Evolutionary conservation across 805 yeast species (phyloP).

Genomic region (Kazachstania africana): DNA sequence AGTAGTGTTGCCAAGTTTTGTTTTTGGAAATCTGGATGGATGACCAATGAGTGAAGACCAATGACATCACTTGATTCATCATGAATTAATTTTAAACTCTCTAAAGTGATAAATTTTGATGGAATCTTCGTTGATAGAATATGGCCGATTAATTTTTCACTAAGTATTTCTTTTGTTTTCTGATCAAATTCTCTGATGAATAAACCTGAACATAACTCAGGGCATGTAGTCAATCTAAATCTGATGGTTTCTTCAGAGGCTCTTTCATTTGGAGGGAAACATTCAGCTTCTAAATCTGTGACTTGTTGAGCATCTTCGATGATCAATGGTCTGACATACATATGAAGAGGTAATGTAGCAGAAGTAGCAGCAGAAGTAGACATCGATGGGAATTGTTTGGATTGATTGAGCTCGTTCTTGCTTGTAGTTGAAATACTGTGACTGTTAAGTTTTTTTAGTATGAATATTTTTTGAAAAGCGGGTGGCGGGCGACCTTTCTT

Average conservation of each 20-base stretch:
- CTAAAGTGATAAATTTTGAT: conserved; percentile 17
- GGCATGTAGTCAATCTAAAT: conserved; percentile 71
- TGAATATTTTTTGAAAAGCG: too few relatives aligned
- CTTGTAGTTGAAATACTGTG: too few relatives aligned
- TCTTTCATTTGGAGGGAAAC: conserved; percentile 64
- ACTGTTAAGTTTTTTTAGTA: too few relatives aligned
- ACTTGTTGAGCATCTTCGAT: conserved; percentile 60
- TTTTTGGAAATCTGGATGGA: conserved; percentile 69
- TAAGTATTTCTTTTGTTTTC: conserved; percentile 30
- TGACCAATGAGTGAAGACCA: conserved; percentile 74
- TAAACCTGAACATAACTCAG: conserved; percentile 83
- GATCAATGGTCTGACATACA: conserved; percentile 67
- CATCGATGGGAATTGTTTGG: not conserved
- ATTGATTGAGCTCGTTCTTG: too few relatives aligned
- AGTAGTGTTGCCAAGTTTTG: conserved; percentile 73
- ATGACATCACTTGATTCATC: conserved; percentile 60
- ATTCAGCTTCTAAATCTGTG: conserved; percentile 46
- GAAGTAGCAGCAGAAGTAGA: conserved; percentile 25
- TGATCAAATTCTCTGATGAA: conserved; percentile 56
- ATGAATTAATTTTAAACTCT: conserved; percentile 33
- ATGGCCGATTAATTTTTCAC: conserved; percentile 63
- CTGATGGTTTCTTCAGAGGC: conserved; percentile 48
- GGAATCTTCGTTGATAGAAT: conserved; percentile 64
- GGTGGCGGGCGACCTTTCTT: too few relatives aligned
- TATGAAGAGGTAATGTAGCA: conserved; percentile 41